A percentile compares a stretch with the other conserved stretches of the same genome.
Evolutionary conservation across 78 protist species (phyloP).

Genomic region (Dictyostelium purpureum): DNA sequence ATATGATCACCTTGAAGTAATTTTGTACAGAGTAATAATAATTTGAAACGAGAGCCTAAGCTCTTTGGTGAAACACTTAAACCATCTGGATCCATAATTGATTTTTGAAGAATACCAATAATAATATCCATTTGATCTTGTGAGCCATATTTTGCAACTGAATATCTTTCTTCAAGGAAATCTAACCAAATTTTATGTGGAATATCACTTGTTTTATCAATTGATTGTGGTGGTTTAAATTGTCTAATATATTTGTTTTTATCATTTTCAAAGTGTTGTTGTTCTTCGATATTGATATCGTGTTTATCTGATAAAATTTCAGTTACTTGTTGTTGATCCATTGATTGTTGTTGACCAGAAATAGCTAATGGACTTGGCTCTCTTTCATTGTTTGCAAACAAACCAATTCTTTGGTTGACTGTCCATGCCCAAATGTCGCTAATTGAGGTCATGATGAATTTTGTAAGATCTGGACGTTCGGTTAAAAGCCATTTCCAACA

Average conservation of each 20-base stretch:
- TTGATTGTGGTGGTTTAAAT: slow-evolving; percentile 4
- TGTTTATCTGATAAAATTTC: neutral
- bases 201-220: slow-evolving; percentile 31
- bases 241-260: slow-evolving; percentile 3
- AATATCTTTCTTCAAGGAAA: slow-evolving; percentile 80
- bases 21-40: slow-evolving; percentile 66
- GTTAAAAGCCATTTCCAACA: slow-evolving; percentile 86
- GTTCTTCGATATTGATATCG: neutral
- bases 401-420: slow-evolving; percentile 79
- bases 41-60: slow-evolving; percentile 75
- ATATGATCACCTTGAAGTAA: slow-evolving; percentile 46
- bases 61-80: slow-evolving; percentile 59
- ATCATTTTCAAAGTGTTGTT: neutral
- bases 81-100: slow-evolving; percentile 72
- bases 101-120: slow-evolving; percentile 51
- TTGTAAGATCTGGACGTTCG: slow-evolving; percentile 65
- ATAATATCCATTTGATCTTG: slow-evolving; percentile 60
- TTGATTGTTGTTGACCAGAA: neutral
- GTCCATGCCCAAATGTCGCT: slow-evolving; percentile 84
- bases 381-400: slow-evolving; percentile 70
- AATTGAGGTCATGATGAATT: slow-evolving; percentile 67
- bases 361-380: slow-evolving; percentile 64
- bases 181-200: slow-evolving; percentile 81
- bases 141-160: slow-evolving; percentile 26
- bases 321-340: neutral